Evolutionary conservation across 1,284 basidiomycete species (phyloP).

Genomic region (Earliella scabrosa): DNA sequence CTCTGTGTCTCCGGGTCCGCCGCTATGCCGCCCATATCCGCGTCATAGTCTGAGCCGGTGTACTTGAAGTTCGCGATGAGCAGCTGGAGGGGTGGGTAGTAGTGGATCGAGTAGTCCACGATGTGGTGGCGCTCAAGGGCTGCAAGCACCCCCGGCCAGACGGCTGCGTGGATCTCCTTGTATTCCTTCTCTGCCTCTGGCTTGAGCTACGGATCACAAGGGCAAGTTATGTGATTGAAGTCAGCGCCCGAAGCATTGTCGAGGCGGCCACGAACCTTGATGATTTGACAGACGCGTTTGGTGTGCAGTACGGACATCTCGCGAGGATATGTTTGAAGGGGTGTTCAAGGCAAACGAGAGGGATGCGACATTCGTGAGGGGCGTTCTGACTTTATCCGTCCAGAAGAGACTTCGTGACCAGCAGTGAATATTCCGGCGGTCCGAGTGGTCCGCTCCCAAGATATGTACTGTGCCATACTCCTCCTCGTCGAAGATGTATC

Average conservation of each 20-base stretch:
- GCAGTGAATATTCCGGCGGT: conserved; percentile 2
- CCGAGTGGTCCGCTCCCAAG: conserved; percentile 15
- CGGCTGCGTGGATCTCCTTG: conserved; percentile 64
- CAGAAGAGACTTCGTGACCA: conserved; percentile 19
- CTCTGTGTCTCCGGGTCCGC: conserved; percentile 68
- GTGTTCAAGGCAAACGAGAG: not conserved
- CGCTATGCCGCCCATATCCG: conserved; percentile 68
- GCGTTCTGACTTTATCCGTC: too few relatives aligned
- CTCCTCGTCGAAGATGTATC: not conserved
- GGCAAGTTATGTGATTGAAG: too few relatives aligned
- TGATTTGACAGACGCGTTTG: conserved; percentile 76
- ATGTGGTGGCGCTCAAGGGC: conserved; percentile 71
- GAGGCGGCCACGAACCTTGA: conserved; percentile 49
- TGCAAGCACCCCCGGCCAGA: conserved; percentile 76
- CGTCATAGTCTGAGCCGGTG: conserved; percentile 60
- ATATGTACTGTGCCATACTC: too few relatives aligned
- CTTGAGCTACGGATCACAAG: conserved; percentile 52
- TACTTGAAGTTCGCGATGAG: conserved; percentile 77
- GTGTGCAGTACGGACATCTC: conserved; percentile 44
- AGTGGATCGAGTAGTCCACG: conserved; percentile 78
- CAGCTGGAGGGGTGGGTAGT: conserved; percentile 63
- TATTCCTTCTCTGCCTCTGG: conserved; percentile 69
- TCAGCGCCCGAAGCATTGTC: too few relatives aligned
- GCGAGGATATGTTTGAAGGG: not conserved
- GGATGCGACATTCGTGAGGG: too few relatives aligned